These are phyloP conservation scores for Sporothrix pallida DNA, from an alignment of 2,329 filamentous ascomycete species.

Conservation along the genomic window DNA sequence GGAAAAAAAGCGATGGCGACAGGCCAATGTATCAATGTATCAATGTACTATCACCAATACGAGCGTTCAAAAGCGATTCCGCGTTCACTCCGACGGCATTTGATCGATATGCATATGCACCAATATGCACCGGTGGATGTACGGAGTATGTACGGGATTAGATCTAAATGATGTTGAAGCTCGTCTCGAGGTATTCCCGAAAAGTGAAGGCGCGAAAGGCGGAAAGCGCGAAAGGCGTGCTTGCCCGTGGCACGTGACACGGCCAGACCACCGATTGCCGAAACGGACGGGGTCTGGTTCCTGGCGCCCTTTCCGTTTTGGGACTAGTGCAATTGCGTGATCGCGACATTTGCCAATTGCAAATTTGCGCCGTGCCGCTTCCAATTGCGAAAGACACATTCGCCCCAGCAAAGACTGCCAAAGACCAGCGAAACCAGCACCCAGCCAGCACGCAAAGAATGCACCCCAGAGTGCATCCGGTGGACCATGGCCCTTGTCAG, in stretches of 20 bases:
- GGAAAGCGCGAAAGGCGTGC: too few relatives aligned
- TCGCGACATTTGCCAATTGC: conserved; percentile 33
- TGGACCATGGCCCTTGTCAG: conserved; percentile 23
- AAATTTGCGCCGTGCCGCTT: conserved; percentile 30
- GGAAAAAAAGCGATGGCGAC: neutral
- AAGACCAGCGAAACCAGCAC: too few relatives aligned
- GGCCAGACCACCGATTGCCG: conserved; percentile 32
- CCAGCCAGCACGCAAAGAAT: conserved; percentile 4
- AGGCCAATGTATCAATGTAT: conserved; percentile 6
- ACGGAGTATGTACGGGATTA: too few relatives aligned
- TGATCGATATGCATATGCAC: too few relatives aligned
- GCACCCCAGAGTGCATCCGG: neutral
- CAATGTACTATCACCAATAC: neutral
- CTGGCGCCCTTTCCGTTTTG: neutral
- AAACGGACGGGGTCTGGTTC: conserved; percentile 14
- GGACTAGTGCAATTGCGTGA: conserved; percentile 40
- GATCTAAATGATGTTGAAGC: too few relatives aligned
- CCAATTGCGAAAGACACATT: conserved; percentile 25
- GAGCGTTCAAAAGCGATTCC: too few relatives aligned
- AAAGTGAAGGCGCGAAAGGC: too few relatives aligned
- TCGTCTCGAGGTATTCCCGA: too few relatives aligned
- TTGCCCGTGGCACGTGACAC: conserved; percentile 28
- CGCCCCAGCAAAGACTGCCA: neutral
- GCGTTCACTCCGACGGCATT: too few relatives aligned
- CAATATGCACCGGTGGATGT: too few relatives aligned